These are phyloP conservation scores for Stephania japonica DNA, from an alignment of 164 flowering plant genomes.

Conservation along the genomic window DNA sequence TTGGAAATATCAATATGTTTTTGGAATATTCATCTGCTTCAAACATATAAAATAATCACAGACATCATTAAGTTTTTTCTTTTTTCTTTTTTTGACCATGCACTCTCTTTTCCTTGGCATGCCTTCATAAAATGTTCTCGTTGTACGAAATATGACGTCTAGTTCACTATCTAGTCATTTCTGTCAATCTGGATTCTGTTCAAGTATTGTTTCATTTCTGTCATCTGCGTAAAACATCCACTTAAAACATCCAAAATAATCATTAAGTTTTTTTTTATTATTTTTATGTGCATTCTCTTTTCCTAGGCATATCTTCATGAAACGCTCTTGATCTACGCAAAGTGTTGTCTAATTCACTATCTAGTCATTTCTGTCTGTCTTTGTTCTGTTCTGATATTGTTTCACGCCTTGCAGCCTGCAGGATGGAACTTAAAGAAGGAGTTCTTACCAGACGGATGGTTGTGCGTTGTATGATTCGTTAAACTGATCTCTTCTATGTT, in stretches of 20 bases:
- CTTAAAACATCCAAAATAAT: too few relatives aligned
- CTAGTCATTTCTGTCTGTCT: neutral
- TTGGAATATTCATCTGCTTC: neutral
- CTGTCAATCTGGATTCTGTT: too few relatives aligned
- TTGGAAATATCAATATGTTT: neutral
- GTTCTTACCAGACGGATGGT: constrained; percentile 80
- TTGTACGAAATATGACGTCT: too few relatives aligned
- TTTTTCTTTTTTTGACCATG: neutral
- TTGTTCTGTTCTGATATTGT: constrained; percentile 5
- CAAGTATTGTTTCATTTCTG: too few relatives aligned
- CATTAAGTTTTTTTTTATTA: too few relatives aligned
- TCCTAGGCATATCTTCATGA: too few relatives aligned
- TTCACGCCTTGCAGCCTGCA: constrained; percentile 57
- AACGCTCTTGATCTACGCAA: too few relatives aligned
- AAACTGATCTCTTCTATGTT: neutral
- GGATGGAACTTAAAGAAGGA: constrained; percentile 88
- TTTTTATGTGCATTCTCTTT: too few relatives aligned
- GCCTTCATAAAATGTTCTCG: neutral
- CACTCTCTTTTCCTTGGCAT: neutral
- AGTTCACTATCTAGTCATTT: too few relatives aligned
- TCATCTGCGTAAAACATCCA: too few relatives aligned
- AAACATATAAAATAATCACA: neutral
- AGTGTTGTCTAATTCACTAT: neutral
- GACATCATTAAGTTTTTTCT: neutral
- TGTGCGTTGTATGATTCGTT: constrained; percentile 62